Evolutionary conservation across 495 filamentous ascomycete genomes (phyloP), one percentile per base, ranked within the genome.

Genomic region (Talaromyces proteolyticus): DNA sequence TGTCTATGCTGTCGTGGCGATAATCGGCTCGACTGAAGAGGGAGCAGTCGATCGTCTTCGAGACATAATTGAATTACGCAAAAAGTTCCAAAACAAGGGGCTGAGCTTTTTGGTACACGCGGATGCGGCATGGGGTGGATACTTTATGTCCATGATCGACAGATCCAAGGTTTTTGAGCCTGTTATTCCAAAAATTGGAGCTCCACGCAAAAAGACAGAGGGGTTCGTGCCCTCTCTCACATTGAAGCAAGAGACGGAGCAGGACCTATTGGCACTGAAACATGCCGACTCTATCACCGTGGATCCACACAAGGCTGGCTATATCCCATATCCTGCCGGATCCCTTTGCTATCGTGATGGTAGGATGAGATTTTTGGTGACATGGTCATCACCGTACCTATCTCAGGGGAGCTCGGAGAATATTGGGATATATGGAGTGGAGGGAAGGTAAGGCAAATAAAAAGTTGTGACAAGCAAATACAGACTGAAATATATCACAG

Each of bases 121-220:
- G 5, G 74, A 76, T 54, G 70, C 70, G 4, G 73, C 72, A 0
- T 77, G 74, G 75, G 72, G 74, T 20, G 74, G 74, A 4, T 79
- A 77, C 50, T 77, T 79, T 53, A 57, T 60, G 47, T 61, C 68
- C 0, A 71, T 74, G 69, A 50, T 74, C 21, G 65, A 59, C 4
- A 54, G 48, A 16, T n/a, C n/a, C n/a, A 44, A 45, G 12, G 8
- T 34, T 34, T 8, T 34, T 34, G 29, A 45, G 43, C 29, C 34
- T 42, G n/a, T n/a, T n/a, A n/a, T n/a, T n/a, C n/a, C n/a, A n/a
- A n/a, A n/a, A n/a, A n/a, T n/a, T n/a, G n/a, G n/a, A n/a, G 19
- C 21, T 51, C 38, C 57, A 48, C 23, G 48, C 42, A 8, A 50
- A 54, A 46, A 61, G 40, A 47, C 22, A 2, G 62, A 58, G 40